Percentiles rank a stretch among this genome's conserved stretches.
These are phyloP conservation scores for Prunus armeniaca DNA, from an alignment of 306 rosid species.

Conservation along the genomic window DNA sequence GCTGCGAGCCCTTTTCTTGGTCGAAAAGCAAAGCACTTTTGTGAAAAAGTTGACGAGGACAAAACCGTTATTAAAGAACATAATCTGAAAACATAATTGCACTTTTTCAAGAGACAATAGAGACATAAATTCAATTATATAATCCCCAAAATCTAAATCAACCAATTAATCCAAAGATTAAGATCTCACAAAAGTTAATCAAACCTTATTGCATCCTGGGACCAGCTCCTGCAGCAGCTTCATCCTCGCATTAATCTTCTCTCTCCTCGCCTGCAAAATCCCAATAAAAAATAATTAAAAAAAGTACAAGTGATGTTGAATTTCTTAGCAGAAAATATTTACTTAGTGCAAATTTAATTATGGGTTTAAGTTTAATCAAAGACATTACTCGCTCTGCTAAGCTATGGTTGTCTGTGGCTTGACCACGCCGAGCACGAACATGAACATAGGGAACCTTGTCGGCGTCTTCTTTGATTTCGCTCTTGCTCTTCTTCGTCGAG, in stretches of 20 bases:
- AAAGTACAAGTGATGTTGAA: background rate
- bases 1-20: slow-evolving; percentile 50
- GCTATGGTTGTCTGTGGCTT: slow-evolving; percentile 99
- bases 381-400: slow-evolving; percentile 88
- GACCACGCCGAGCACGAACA: slow-evolving; percentile 96
- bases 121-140: slow-evolving; percentile 22
- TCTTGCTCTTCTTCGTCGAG: slow-evolving; percentile 68
- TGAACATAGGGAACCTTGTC: slow-evolving; percentile 84
- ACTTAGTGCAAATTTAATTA: slow-evolving; percentile 5
- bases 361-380: slow-evolving; percentile 23
- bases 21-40: slow-evolving; percentile 49
- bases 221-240: slow-evolving; percentile 94
- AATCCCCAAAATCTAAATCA: slow-evolving; percentile 36
- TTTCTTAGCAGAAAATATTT: background rate
- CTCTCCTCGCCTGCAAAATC: slow-evolving; percentile 86
- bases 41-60: slow-evolving; percentile 48
- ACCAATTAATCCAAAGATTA: slow-evolving; percentile 28
- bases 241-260: slow-evolving; percentile 98
- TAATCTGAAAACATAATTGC: slow-evolving; percentile 36
- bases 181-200: slow-evolving; percentile 33
- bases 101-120: slow-evolving; percentile 51
- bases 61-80: slow-evolving; percentile 34
- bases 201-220: slow-evolving; percentile 97
- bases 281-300: background rate
- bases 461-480: slow-evolving; percentile 53